Base-by-base conservation (phyloP, 2,329 filamentous ascomycete species). In the Lasiodiplodia sp. region DNA sequence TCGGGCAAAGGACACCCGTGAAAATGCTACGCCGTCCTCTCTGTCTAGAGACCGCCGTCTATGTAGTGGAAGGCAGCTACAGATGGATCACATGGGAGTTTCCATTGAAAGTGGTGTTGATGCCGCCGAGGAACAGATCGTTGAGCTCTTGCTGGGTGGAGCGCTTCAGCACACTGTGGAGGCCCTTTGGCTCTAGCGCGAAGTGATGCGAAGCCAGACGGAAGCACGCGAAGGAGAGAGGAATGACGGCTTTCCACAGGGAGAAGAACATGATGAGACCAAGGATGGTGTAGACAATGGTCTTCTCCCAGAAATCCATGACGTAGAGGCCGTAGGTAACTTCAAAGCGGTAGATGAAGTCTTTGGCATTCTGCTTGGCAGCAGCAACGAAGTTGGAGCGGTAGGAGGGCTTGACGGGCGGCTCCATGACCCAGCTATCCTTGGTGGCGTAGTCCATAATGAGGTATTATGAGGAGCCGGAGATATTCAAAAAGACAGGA, bases 301-400 rank as follows among this genome's bases (percentile, higher is more conserved):
- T 11, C 64, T 68, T 71, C 23, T 70, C 69, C 60, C 63, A 57
- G 8, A 66, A 40, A 3, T 68, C 65, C 69, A 71, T 69, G 38
- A 71, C 68, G 53, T 69, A 71, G 23, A 66, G 64, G 40, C 68
- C 68, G 69, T 78, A 79, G 3, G 73, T 74, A 34, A 79, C 76
- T 66, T 81, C 79, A 73, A 81, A 81, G 31, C 79, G 76, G 73
- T 79, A 80, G 23, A 65, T 23, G 72, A 80, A 81, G 31, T 78
- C 74, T 71, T 77, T 79, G 14, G 38, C 28, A 14, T 14, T 23
- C 25, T 68, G 52, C 3, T n/a, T 28, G 51, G 21, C 18, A 51
- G 21, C 49, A 4, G 21, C 52, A 8, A 62, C 14, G 38, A 68
- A 40, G 28, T 28, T 65, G 58, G 23, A 34, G 31, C n/a, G 57